These are phyloP conservation scores for Solanum ossicruentum DNA, from an alignment of 257 asterid genomes.

Conservation along the genomic window DNA sequence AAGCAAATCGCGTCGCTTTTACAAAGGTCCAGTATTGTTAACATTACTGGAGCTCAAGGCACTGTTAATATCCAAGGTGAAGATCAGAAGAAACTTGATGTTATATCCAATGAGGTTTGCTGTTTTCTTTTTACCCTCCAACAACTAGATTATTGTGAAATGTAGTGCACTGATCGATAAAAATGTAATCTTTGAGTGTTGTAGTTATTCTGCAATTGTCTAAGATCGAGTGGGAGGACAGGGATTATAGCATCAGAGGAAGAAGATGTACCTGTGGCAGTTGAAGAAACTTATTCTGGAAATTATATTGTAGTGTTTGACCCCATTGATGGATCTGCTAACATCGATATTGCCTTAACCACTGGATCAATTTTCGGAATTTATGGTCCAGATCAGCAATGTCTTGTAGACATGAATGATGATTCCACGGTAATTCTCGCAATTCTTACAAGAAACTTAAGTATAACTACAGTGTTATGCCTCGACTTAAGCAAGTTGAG, in stretches of 20 bases:
- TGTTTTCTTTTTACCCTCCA: neutral
- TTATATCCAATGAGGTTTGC: slow-evolving; percentile 61
- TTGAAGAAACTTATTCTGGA: slow-evolving; percentile 78
- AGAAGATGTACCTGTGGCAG: slow-evolving; percentile 82
- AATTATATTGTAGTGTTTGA: slow-evolving; percentile 83
- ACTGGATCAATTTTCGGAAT: slow-evolving; percentile 86
- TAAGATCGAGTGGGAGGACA: slow-evolving; percentile 73
- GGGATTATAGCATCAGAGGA: slow-evolving; percentile 89
- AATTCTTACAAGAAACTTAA: neutral
- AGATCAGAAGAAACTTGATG: slow-evolving; percentile 88
- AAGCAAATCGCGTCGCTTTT: slow-evolving; percentile 69
- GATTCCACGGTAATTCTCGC: slow-evolving; percentile 32
- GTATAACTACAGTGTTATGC: neutral
- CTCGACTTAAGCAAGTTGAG: neutral
- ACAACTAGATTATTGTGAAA: neutral
- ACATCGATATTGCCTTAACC: slow-evolving; percentile 63
- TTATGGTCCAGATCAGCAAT: slow-evolving; percentile 54
- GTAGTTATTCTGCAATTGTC: slow-evolving; percentile 65
- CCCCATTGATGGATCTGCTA: slow-evolving; percentile 85
- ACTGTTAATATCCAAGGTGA: slow-evolving; percentile 73
- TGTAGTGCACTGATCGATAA: neutral
- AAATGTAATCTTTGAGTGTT: neutral
- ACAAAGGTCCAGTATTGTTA: slow-evolving; percentile 59
- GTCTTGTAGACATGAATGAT: slow-evolving; percentile 54
- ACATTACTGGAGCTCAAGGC: slow-evolving; percentile 78